Evolutionary conservation across 2,329 filamentous ascomycete genomes (phyloP), one percentile per base, ranked within the genome.

Genomic region (Fusarium sp.): DNA sequence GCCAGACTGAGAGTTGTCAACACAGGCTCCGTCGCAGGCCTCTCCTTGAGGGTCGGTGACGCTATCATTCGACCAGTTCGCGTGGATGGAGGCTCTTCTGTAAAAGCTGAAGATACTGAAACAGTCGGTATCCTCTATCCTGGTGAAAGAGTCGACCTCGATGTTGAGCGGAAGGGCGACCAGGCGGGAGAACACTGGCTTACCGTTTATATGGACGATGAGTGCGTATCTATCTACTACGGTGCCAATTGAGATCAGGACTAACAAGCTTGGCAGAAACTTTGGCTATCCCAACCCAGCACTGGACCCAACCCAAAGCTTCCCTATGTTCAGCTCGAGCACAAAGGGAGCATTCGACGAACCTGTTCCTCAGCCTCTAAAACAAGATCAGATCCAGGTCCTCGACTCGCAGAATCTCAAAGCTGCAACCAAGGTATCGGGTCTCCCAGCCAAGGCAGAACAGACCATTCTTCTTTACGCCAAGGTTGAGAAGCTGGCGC

Each of bases 271-370:
- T 18, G 27, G 4, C 10, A 49, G 61, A 1, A 59, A 66, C 15
- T 66, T 66, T 11, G 62, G 54, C 2, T 66, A 60, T 42, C 44
- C 64, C 0, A 66, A 66, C 23, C 39, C 16, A 15, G 39, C 64
- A 1, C 37, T 66, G 3, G n/a, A 46, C 0, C 45, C 64, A 2
- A 10, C 39, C 7, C 64, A 66, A 11, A 10, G 11, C 4, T 66
- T 66, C 14, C 27, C 44, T 3, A 21, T 25, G 0, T 45, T 46
- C 4, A 4, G 8, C 5, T 4, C 45, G 3, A 15, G 7, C 6
- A 3, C 4, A 2, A 12, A 21, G 16, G 14, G 5, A 4, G 18
- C 33, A 9, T 9, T 0, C 3, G 11, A 16, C 0, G 19, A 46
- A 5, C 8, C 5, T 3, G 12, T 11, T 5, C 7, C 45, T 10